Base-by-base conservation (phyloP, 2,329 filamentous ascomycete genomes). In the Sclerotinia borealis region DNA sequence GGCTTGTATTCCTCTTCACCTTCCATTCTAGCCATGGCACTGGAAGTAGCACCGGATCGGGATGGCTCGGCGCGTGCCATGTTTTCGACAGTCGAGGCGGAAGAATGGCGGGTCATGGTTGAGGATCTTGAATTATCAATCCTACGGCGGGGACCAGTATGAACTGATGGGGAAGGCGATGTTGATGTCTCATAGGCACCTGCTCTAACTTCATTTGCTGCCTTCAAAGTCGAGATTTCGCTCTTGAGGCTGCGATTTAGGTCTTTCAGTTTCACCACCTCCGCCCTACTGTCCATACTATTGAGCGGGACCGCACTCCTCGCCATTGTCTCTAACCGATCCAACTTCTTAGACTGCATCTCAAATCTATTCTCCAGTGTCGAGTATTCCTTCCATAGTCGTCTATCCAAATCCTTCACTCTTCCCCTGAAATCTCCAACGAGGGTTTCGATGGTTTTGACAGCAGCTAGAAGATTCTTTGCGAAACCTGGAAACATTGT, bases 311-410 rank as follows among this genome's bases (percentile, higher is more conserved):
- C 77, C 19, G 81, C 83, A 68, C 87, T 89, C 65, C 89, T 84
- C 47, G 95, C 86, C 48, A 91, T 83, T 19, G 87, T 85, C 76
- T 99, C 95, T 0, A 99, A 81, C 3, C 90, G 85, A 68, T 98
- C 93, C 36, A 99, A 84, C 69, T 92, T 91, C 79, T 96, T 95
- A 65, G 88, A 83, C 19, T 92, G 87, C 31, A 86, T 78, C 61
- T 95, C 91, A 34, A 97, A 85, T 43, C 87, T 90, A 69, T 86
- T 87, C 75, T 97, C 92, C 1, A 99, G 81, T 0, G 83, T 85
- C 72, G 96, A 90, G 72, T 97, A 98, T 72, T 98, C 93, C 67
- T 92, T 91, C 79, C 88, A 89, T n/a, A 98, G 78, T 65, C 96
- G 91, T 55, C 90, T 87, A 75, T 99, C 95, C n/a, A 97, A 87